Base-by-base conservation (phyloP, 495 filamentous ascomycete species). In the Oidiodendron maius region DNA sequence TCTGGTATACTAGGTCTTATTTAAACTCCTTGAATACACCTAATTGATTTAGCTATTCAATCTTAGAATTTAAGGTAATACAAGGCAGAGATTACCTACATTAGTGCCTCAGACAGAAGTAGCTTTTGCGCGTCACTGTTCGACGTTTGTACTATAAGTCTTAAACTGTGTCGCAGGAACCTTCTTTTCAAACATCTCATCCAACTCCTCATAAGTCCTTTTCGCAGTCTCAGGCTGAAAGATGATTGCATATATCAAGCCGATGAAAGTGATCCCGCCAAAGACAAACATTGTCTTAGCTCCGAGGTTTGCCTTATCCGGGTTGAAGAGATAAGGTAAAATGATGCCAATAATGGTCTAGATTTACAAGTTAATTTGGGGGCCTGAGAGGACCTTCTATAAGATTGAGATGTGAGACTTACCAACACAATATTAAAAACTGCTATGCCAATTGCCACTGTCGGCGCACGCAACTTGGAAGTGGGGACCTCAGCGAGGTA, bases 171-270 rank as follows among this genome's bases (percentile, higher is more conserved):
- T 71, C 5, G 84, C 85, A 49, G 70, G 76, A 20, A 84, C 67
- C 2, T 67, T 62, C 39, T 73, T 65, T 63, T 84, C 74, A 59
- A 88, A 89, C 28, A 89, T 69, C 25, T 86, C 40, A 55, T 89
- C 84, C 43, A 89, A 62, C 61, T 89, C 84, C 6, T 82, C 83
- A 54, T 83, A 89, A 0, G 83, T 77, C 28, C 83, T 74, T 12
- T 82, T 83, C 1, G 67, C 63, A 0, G 85, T 84, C 53, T 89
- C 85, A 0, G 85, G 84, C 2, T 88, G 74, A 11, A 82, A 78
- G 71, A 88, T 86, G 63, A 76, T 87, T 0, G 77, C 72, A 63
- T 85, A 87, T 1, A 87, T 60, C 42, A 47, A 36, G 15, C 44
- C 41, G 5, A 53, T 15, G 11, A 48, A 21, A n/a, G 51, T 38